phyloP scores from a whole-genome alignment of 345 rosid genomes.

The Boechera stricta region DNA sequence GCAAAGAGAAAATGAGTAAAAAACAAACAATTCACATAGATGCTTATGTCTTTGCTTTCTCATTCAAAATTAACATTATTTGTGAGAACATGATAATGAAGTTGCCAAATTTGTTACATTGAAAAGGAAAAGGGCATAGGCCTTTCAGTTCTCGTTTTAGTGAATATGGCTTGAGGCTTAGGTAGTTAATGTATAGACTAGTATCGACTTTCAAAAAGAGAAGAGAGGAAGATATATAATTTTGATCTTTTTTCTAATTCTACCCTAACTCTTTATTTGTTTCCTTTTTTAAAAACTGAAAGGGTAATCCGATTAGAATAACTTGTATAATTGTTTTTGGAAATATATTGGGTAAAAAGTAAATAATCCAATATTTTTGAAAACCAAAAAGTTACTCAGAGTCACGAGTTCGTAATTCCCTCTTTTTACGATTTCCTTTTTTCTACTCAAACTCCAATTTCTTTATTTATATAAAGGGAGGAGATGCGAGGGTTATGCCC shows the following conservation, averaged over 20 bases:
- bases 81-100: not conserved
- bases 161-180: not conserved
- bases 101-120: not conserved
- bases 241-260: not conserved
- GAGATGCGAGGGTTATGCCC: not conserved
- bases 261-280: too few relatives aligned
- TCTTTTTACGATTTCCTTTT: not conserved
- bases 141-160: not conserved
- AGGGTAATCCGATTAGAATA: too few relatives aligned
- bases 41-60: not conserved
- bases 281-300: too few relatives aligned
- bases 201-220: not conserved
- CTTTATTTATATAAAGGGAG: not conserved
- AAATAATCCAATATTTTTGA: not conserved
- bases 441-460: not conserved
- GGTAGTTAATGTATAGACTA: too few relatives aligned
- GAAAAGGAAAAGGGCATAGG: not conserved
- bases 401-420: not conserved
- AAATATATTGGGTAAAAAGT: not conserved
- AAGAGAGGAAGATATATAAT: not conserved
- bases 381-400: not conserved
- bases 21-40: slow-evolving; percentile 2
- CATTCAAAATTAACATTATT: slow-evolving; percentile 6
- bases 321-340: not conserved
- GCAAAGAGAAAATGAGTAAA: not conserved